Percentiles rank a stretch among this genome's conserved stretches.
phyloP scores from a whole-genome alignment of 202 grass and related monocot species.

The Dendrocalamus latiflorus region DNA sequence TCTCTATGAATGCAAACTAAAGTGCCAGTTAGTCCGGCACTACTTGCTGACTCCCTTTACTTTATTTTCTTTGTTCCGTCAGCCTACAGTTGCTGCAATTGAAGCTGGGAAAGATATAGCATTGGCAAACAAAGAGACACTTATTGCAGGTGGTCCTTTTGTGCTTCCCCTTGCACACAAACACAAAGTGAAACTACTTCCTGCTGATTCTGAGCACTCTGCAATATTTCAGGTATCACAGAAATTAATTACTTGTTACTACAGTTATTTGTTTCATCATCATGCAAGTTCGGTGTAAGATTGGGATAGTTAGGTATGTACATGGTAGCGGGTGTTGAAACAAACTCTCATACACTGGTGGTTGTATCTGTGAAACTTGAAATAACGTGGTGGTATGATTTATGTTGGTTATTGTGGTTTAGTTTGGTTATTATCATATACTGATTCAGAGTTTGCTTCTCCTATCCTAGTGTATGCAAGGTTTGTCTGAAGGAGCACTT shows the following conservation, averaged over 20 bases:
- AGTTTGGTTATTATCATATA: neutral
- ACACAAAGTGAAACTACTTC: constrained; percentile 97
- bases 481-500: constrained; percentile 79
- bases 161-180: constrained; percentile 97
- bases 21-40: neutral
- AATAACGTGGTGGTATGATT: neutral
- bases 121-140: constrained; percentile 92
- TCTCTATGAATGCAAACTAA: neutral
- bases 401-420: neutral
- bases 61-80: constrained; percentile 7
- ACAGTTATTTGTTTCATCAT: neutral
- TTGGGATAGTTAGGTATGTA: neutral
- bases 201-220: constrained; percentile 99
- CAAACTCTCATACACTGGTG: neutral
- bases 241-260: constrained; percentile 14
- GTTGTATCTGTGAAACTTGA: neutral
- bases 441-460: constrained; percentile 3
- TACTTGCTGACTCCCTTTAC: neutral
- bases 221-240: constrained; percentile 94
- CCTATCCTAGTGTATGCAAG: constrained; percentile 79
- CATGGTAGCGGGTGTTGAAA: neutral
- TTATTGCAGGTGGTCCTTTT: constrained; percentile 95
- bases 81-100: constrained; percentile 98
- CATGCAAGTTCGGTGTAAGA: neutral
- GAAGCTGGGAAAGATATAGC: constrained; percentile 97